Conservation (phyloP, 2,329 filamentous ascomycete genomes). For the Fusarium avenaceum region DNA sequence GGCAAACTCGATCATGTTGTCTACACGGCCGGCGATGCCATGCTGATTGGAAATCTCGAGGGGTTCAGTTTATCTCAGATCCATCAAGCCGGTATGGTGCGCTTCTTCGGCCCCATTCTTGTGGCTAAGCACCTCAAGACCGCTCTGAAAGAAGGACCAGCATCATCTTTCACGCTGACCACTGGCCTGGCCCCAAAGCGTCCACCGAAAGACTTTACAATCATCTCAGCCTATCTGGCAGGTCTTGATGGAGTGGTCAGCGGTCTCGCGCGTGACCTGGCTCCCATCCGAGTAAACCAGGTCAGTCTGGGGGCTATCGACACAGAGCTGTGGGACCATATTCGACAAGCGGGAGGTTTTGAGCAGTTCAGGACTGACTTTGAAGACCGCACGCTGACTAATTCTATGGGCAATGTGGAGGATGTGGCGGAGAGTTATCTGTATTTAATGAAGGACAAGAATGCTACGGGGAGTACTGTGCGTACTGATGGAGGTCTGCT, state of each 20-base stretch:
- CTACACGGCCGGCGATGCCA: not conserved
- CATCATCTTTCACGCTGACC: not conserved
- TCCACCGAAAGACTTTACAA: not conserved
- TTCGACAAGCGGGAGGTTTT: not conserved
- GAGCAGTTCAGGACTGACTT: not conserved
- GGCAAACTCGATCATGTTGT: slow-evolving; percentile 1
- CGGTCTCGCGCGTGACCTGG: not conserved
- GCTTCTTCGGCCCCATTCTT: not conserved
- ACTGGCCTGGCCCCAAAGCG: not conserved
- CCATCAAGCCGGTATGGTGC: not conserved
- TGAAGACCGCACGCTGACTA: not conserved
- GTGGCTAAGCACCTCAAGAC: not conserved
- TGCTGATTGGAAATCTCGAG: not conserved
- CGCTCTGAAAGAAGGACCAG: not conserved
- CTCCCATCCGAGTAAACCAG: not conserved
- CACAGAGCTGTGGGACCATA: not conserved
- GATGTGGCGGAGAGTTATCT: not conserved
- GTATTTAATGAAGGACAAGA: slow-evolving; percentile 12
- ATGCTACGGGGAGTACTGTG: slow-evolving; percentile 5
- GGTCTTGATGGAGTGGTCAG: not conserved
- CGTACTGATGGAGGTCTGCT: not conserved
- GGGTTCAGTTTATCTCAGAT: not conserved
- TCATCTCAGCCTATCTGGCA: not conserved
- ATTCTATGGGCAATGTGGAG: not conserved
- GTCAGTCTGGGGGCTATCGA: not conserved